phyloP scores from a whole-genome alignment of 768 basidiomycete species.

The Boletus eberwhitei region DNA sequence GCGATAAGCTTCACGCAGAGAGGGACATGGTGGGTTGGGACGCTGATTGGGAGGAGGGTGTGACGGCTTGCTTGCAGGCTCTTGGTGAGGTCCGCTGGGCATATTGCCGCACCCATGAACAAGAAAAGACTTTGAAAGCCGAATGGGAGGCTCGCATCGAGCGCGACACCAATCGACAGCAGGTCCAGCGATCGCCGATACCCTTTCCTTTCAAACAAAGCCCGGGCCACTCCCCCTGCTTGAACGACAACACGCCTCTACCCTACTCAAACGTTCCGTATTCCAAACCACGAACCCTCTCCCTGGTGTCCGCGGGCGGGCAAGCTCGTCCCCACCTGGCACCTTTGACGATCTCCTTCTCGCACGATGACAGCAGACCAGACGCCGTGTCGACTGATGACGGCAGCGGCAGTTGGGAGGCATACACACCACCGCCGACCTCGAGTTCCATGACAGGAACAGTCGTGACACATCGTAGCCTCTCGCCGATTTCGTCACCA shows the following conservation, averaged over 20 bases:
- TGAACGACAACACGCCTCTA: constrained; percentile 20
- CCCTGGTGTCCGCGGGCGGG: constrained; percentile 32
- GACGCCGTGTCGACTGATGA: constrained; percentile 50
- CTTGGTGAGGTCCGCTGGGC: constrained; percentile 83
- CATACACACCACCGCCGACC: constrained; percentile 62
- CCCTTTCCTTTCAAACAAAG: constrained; percentile 25
- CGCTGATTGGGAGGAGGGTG: constrained; percentile 31
- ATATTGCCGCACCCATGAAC: constrained; percentile 70
- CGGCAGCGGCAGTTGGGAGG: constrained; percentile 51
- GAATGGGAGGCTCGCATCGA: constrained; percentile 41
- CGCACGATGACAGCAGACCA: constrained; percentile 51
- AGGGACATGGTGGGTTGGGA: constrained; percentile 24
- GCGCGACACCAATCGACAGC: constrained; percentile 31
- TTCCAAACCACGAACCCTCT: constrained; percentile 21
- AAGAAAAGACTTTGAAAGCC: constrained; percentile 55
- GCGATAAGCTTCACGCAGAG: constrained; percentile 35
- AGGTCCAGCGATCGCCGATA: constrained; percentile 20
- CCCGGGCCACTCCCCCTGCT: constrained; percentile 28
- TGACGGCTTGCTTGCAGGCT: constrained; percentile 61
- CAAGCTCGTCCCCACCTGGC: constrained; percentile 48
- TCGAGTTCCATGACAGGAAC: constrained; percentile 45
- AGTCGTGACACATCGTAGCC: constrained; percentile 42
- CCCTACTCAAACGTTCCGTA: constrained; percentile 7
- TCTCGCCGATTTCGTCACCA: constrained; percentile 29
- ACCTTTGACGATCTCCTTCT: constrained; percentile 38